Percentiles rank a stretch among this genome's conserved stretches.
These are phyloP conservation scores for Sporothrix luriei DNA, from an alignment of 2,329 filamentous ascomycete species.

Conservation along the genomic window DNA sequence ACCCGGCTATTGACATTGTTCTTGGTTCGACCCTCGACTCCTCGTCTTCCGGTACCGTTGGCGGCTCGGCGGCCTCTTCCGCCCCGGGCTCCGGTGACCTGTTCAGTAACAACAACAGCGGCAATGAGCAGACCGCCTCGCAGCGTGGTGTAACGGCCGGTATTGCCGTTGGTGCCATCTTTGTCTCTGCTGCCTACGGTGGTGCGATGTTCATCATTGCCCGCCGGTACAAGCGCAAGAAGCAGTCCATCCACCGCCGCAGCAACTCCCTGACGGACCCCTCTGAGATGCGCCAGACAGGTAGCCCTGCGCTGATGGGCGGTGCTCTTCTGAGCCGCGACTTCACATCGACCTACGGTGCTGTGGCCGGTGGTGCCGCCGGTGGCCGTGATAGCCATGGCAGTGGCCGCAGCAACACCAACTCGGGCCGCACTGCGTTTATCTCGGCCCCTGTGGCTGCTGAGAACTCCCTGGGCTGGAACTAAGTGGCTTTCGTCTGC, in stretches of 20 bases:
- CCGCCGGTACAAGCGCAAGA: slow-evolving; percentile 85
- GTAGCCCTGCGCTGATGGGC: slow-evolving; percentile 68
- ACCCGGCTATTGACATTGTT: slow-evolving; percentile 74
- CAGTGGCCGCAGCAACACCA: slow-evolving; percentile 53
- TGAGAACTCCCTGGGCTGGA: slow-evolving; percentile 95
- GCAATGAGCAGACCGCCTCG: slow-evolving; percentile 58
- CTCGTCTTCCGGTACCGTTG: slow-evolving; percentile 44
- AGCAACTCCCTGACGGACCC: slow-evolving; percentile 71
- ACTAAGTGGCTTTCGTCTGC: slow-evolving; percentile 55
- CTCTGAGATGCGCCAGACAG: slow-evolving; percentile 60
- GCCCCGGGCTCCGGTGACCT: slow-evolving; percentile 42
- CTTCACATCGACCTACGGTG: slow-evolving; percentile 57
- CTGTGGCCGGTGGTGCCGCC: slow-evolving; percentile 49
- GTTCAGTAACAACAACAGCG: slow-evolving; percentile 43
- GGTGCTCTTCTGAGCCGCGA: slow-evolving; percentile 64
- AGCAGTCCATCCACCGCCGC: slow-evolving; percentile 72
- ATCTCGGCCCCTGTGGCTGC: slow-evolving; percentile 90
- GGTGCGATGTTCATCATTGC: slow-evolving; percentile 94
- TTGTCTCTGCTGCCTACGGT: slow-evolving; percentile 82
- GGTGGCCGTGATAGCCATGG: slow-evolving; percentile 62
- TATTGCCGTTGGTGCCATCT: slow-evolving; percentile 75
- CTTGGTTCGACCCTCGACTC: slow-evolving; percentile 50
- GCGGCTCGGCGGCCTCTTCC: slow-evolving; percentile 44
- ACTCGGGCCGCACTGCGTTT: slow-evolving; percentile 61
- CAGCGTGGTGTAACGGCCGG: slow-evolving; percentile 65